phyloP scores from a whole-genome alignment of 495 filamentous ascomycete species.

The Rusavskia elegans region DNA sequence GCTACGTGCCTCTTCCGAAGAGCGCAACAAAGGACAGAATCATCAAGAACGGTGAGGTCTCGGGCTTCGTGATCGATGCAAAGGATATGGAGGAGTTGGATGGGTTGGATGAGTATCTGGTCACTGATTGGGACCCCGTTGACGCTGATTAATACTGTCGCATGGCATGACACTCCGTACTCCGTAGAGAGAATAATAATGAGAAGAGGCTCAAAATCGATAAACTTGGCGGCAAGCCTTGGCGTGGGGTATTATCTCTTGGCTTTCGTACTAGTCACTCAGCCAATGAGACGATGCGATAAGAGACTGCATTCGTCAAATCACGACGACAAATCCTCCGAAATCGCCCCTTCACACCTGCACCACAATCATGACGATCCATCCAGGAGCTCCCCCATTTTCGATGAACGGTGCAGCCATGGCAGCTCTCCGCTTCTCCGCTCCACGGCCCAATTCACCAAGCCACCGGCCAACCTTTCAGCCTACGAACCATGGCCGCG shows the following conservation, averaged over 20 bases:
- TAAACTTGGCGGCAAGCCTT: too few species aligned
- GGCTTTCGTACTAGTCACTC: too few species aligned
- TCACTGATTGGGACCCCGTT: constrained; percentile 36
- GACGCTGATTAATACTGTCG: constrained; percentile 7
- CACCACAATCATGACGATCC: not conserved
- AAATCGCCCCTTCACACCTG: not conserved
- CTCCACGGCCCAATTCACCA: not conserved
- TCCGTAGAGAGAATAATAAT: too few species aligned
- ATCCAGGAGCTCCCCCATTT: not conserved
- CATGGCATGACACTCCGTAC: not conserved
- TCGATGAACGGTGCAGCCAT: not conserved
- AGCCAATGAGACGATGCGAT: too few species aligned
- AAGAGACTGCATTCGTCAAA: not conserved
- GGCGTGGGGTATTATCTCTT: too few species aligned
- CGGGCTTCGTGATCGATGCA: constrained; percentile 49
- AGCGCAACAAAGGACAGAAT: constrained; percentile 53
- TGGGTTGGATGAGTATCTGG: constrained; percentile 27
- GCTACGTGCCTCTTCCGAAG: constrained; percentile 60
- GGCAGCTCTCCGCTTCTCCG: not conserved
- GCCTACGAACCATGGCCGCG: not conserved
- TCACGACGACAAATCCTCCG: constrained; percentile 2
- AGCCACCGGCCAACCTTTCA: not conserved
- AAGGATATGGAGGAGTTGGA: constrained; percentile 15
- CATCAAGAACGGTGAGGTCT: constrained; percentile 37
- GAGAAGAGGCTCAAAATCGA: not conserved